These are phyloP conservation scores for Neonectria coccinea DNA, from an alignment of 2,329 filamentous ascomycete species.

Conservation along the genomic window DNA sequence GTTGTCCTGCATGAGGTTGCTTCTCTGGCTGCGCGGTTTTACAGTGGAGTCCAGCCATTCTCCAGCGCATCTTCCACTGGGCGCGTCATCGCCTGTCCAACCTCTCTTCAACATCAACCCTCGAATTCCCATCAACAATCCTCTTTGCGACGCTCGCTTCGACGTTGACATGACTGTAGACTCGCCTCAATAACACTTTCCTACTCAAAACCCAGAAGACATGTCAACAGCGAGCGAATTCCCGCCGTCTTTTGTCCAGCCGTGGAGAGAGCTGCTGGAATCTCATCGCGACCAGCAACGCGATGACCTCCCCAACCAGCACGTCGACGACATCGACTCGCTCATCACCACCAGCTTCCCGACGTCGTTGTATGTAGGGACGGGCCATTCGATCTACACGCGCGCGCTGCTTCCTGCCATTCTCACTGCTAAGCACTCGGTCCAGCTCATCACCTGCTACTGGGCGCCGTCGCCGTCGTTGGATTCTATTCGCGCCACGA, in stretches of 20 bases:
- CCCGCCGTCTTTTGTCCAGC: slow-evolving; percentile 53
- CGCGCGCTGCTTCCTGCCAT: slow-evolving; percentile 71
- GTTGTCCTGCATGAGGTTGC: neutral
- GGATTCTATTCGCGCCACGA: slow-evolving; percentile 65
- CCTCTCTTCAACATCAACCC: neutral
- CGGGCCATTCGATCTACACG: slow-evolving; percentile 67
- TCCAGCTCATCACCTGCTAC: slow-evolving; percentile 85
- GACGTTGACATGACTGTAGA: neutral
- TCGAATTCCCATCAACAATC: neutral
- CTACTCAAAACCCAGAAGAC: neutral
- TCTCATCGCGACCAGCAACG: slow-evolving; percentile 50
- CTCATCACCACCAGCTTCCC: slow-evolving; percentile 63
- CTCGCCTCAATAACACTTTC: neutral
- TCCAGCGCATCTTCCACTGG: neutral
- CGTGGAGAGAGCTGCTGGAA: slow-evolving; percentile 52
- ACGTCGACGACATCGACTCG: slow-evolving; percentile 55
- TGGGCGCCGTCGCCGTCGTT: slow-evolving; percentile 77
- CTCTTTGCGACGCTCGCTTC: neutral
- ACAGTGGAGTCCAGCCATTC: neutral
- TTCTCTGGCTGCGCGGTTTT: neutral
- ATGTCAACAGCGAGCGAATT: slow-evolving; percentile 43
- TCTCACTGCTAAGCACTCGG: slow-evolving; percentile 68
- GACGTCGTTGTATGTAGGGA: slow-evolving; percentile 65
- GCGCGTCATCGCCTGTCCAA: neutral
- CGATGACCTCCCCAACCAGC: slow-evolving; percentile 62